These are phyloP conservation scores for Axilococcus clingmanii DNA, from an alignment of 139 green algal species.

Conservation along the genomic window DNA sequence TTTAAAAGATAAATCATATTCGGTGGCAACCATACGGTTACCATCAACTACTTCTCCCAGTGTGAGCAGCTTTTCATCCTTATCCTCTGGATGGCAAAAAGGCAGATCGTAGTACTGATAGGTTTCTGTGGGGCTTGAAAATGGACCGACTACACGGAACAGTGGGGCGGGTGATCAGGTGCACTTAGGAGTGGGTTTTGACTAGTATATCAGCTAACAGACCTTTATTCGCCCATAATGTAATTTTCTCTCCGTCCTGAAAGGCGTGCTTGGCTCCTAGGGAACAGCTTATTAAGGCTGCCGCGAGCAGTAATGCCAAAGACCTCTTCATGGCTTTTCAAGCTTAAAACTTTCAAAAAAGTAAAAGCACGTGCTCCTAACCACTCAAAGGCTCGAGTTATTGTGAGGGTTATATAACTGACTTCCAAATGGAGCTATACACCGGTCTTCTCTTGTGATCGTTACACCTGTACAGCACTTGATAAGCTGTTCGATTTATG, in stretches of 20 bases:
- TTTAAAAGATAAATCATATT: constrained; percentile 71
- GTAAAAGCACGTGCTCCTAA: too few relatives aligned
- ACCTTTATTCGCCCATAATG: constrained; percentile 28
- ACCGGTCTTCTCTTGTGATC: too few relatives aligned
- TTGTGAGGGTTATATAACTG: too few relatives aligned
- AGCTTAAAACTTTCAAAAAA: too few relatives aligned
- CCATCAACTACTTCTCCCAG: constrained; percentile 65
- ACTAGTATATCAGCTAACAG: neutral
- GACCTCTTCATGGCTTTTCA: neutral
- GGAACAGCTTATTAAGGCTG: neutral
- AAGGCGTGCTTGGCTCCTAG: constrained; percentile 41
- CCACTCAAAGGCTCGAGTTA: too few relatives aligned
- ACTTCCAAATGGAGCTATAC: too few relatives aligned
- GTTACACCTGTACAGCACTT: too few relatives aligned
- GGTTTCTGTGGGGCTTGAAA: constrained; percentile 57
- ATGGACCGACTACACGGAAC: constrained; percentile 3
- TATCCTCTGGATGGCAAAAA: constrained; percentile 74
- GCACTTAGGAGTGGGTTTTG: neutral
- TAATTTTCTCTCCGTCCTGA: constrained; percentile 47
- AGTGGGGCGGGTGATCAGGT: neutral
- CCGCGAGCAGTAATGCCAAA: neutral
- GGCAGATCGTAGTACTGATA: constrained; percentile 91
- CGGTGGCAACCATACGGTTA: constrained; percentile 70
- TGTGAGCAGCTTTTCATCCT: constrained; percentile 71
- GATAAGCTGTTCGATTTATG: too few relatives aligned